Base-by-base conservation (phyloP, 768 basidiomycete species). In the Tephrocybe sp. region DNA sequence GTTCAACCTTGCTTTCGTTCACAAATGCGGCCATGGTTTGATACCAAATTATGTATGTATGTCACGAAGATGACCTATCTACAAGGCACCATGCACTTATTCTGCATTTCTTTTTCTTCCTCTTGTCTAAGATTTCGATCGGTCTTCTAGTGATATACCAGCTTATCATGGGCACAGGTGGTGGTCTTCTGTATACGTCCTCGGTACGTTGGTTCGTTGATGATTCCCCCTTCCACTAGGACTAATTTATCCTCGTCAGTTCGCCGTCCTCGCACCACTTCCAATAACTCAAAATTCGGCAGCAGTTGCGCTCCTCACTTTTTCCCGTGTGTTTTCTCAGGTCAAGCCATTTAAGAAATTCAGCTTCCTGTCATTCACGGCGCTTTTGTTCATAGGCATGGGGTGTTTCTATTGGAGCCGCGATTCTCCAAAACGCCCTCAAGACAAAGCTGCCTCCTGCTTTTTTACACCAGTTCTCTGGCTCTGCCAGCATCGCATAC, bases 351-450 rank as follows among this genome's bases (percentile, higher is more conserved):
- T 22, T 22, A 13, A 35, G n/a, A 2, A 9, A 34, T 11, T 26
- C 13, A 42, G 3, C 15, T 27, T 35, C 13, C n/a, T n/a, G n/a
- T n/a, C n/a, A n/a, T n/a, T 38, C 4, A 22, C 21, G 4, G 31
- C 47, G 25, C 9, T 18, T 27, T 7, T 5, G 19, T n/a, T n/a
- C 30, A 1, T 61, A 79, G 71, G 68, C 67, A 5, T 78, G 79
- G 73, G 83, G 82, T 0, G 63, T 82, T 53, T 68, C 75, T 0
- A 72, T 84, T 48, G 74, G 76, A 1, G 68, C 67, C 13, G 70
- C 76, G 0, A 68, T 83, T 38, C 66, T 85, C 7, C 75, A 80
- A 54, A 84, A 79, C 60, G 51, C 73, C 43, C 72, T 84, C 12
- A 59, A 62, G 13, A 65, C 57, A 27, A 58, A 54, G 0, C 71